These are phyloP conservation scores for Penicillium digitatum DNA, from an alignment of 2,329 filamentous ascomycete species.

Conservation along the genomic window DNA sequence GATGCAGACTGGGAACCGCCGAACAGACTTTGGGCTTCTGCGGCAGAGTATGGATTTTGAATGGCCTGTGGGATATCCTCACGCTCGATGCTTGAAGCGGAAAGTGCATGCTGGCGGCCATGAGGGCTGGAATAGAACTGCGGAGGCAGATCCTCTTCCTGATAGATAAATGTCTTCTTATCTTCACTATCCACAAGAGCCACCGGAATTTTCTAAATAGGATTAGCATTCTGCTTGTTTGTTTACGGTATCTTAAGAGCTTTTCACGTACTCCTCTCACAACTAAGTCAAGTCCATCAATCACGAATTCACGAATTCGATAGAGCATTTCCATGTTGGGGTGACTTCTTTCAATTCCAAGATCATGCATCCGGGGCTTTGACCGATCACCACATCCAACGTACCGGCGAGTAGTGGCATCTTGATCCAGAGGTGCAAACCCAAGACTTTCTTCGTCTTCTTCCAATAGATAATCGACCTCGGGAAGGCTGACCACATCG, in stretches of 20 bases:
- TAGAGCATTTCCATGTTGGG: slow-evolving; percentile 64
- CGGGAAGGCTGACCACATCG: slow-evolving; percentile 53
- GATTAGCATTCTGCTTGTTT: slow-evolving; percentile 21
- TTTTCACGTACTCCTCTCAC: slow-evolving; percentile 40
- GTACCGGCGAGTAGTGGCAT: slow-evolving; percentile 52
- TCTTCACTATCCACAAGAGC: slow-evolving; percentile 45
- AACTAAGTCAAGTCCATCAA: slow-evolving; percentile 58
- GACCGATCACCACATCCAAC: slow-evolving; percentile 41
- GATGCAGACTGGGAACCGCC: slow-evolving; percentile 49
- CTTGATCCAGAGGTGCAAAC: slow-evolving; percentile 57
- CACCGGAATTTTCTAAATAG: slow-evolving; percentile 45
- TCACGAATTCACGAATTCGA: slow-evolving; percentile 59
- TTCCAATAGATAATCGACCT: slow-evolving; percentile 60
- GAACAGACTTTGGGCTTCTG: slow-evolving; percentile 33
- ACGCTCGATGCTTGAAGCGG: slow-evolving; percentile 41
- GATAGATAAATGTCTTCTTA: slow-evolving; percentile 49
- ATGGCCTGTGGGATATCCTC: slow-evolving; percentile 34
- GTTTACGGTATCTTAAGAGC: background rate
- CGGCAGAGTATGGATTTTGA: slow-evolving; percentile 23
- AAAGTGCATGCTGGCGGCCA: slow-evolving; percentile 39
- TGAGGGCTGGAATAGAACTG: slow-evolving; percentile 48
- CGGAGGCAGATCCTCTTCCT: slow-evolving; percentile 51
- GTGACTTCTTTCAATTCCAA: slow-evolving; percentile 50
- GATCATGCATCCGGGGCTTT: slow-evolving; percentile 54
- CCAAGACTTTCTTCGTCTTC: slow-evolving; percentile 65